Percentiles rank a stretch among this genome's conserved stretches.
These are phyloP conservation scores for Tylopilus subfusipes DNA, from an alignment of 768 basidiomycete genomes.

Conservation along the genomic window DNA sequence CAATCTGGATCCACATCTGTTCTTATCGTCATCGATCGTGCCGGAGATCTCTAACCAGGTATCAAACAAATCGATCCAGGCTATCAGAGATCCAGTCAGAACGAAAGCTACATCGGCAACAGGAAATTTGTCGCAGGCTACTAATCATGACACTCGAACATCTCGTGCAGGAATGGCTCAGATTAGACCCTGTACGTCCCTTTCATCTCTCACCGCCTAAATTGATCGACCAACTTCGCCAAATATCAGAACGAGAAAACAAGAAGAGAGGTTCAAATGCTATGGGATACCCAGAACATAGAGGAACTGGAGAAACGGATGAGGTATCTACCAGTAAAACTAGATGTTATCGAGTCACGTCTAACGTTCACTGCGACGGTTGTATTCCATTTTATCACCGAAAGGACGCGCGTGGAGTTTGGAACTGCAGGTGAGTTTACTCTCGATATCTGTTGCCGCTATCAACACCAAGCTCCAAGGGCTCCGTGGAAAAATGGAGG, in stretches of 20 bases:
- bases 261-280: constrained; percentile 32
- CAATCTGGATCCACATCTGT: too few relatives aligned
- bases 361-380: background rate
- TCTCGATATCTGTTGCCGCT: background rate
- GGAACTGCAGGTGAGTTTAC: constrained; percentile 70
- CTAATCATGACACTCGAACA: constrained; percentile 30
- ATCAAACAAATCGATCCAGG: background rate
- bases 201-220: background rate
- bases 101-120: background rate
- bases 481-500: constrained; percentile 78
- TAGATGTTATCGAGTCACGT: background rate
- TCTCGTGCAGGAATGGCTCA: constrained; percentile 51
- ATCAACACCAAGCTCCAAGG: constrained; percentile 39
- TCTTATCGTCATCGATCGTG: background rate
- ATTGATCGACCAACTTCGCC: background rate
- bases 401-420: constrained; percentile 73
- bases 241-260: constrained; percentile 37
- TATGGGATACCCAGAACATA: constrained; percentile 30
- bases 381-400: background rate
- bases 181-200: constrained; percentile 41
- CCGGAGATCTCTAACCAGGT: background rate
- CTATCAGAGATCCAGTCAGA: background rate
- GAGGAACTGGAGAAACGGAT: constrained; percentile 41
- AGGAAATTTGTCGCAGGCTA: background rate
- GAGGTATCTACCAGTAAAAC: constrained; percentile 28